These are phyloP conservation scores for Proliferodiscus dingleyae DNA, from an alignment of 2,329 filamentous ascomycete species.

Conservation along the genomic window DNA sequence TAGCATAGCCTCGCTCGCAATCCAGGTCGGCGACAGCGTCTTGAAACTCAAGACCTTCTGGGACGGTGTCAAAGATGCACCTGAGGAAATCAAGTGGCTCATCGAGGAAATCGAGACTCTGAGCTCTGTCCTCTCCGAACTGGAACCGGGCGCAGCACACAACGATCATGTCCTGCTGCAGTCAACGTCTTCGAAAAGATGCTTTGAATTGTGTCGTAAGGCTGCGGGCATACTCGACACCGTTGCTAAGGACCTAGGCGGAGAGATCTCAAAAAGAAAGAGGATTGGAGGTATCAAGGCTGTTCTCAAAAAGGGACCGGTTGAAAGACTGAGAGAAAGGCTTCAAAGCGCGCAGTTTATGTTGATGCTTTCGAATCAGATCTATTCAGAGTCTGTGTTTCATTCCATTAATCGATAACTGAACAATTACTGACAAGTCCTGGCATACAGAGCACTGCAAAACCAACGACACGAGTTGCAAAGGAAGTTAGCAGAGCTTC, in stretches of 20 bases:
- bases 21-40: constrained; percentile 3
- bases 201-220: background rate
- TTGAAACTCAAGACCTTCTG: constrained; percentile 4
- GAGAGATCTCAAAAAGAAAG: background rate
- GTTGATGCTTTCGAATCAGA: background rate
- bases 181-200: background rate
- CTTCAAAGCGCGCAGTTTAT: background rate
- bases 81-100: constrained; percentile 1
- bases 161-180: background rate
- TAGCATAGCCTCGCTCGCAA: constrained; percentile 1
- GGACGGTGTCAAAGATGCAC: constrained; percentile 4
- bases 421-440: background rate
- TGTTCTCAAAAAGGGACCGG: background rate
- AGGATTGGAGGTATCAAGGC: background rate
- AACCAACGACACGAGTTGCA: background rate
- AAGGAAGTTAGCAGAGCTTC: background rate
- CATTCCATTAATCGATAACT: background rate
- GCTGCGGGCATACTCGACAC: background rate
- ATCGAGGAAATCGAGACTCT: background rate
- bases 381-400: background rate
- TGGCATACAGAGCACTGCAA: background rate
- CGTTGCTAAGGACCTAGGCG: background rate
- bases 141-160: background rate
- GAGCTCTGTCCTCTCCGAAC: background rate
- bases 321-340: constrained; percentile 4